Evolutionary conservation across 2,329 filamentous ascomycete species (phyloP).

Genomic region (Dactylellina haptotyla): DNA sequence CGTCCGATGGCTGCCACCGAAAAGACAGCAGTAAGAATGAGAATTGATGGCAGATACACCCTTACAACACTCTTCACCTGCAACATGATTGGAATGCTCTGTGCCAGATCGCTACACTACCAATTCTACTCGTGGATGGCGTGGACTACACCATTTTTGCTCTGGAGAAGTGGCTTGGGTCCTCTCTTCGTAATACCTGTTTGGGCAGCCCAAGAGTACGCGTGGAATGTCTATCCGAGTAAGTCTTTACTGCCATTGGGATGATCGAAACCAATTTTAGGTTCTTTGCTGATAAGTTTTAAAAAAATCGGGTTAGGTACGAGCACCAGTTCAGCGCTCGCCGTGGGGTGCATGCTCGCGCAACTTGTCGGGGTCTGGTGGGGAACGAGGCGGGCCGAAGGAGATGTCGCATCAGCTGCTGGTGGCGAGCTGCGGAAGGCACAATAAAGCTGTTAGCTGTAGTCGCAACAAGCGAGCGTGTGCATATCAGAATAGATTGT

Average conservation of each 20-base stretch:
- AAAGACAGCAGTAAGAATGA: conserved; percentile 65
- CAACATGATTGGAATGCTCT: conserved; percentile 81
- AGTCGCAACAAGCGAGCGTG: too few species aligned
- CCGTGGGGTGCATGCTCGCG: conserved; percentile 75
- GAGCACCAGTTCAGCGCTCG: conserved; percentile 70
- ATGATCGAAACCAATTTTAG: too few species aligned
- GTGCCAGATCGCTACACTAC: conserved; percentile 89
- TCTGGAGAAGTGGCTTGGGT: conserved; percentile 80
- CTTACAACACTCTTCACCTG: conserved; percentile 80
- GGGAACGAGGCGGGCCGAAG: conserved; percentile 67
- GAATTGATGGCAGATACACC: conserved; percentile 74
- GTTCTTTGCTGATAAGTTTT: not conserved
- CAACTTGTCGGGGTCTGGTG: conserved; percentile 74
- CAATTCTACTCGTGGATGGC: conserved; percentile 94
- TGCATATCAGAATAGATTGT: too few species aligned
- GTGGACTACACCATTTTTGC: conserved; percentile 86
- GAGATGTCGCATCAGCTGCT: not conserved
- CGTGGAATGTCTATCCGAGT: conserved; percentile 94
- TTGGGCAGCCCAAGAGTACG: conserved; percentile 86
- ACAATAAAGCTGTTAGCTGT: not conserved
- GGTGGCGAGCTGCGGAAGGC: not conserved
- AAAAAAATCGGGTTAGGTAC: conserved; percentile 62
- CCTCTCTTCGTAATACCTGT: conserved; percentile 74
- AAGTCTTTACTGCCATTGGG: not conserved
- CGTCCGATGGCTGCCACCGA: not conserved